Conservation (phyloP, 2,329 filamentous ascomycete species). For the Chalaropsis ovoidea region DNA sequence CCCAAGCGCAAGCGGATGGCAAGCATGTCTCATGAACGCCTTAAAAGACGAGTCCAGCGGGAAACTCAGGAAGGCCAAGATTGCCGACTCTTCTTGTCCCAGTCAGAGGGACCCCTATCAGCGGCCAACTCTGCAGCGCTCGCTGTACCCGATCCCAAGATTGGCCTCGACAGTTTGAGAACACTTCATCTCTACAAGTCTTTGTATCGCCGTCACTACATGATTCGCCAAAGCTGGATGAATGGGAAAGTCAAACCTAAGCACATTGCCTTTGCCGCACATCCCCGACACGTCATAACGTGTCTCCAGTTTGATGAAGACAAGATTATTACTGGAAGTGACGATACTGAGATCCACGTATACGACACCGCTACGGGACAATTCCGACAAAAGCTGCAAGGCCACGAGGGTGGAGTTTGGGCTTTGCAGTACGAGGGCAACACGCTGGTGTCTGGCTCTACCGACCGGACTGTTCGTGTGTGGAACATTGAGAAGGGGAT, state of each 20-base stretch:
- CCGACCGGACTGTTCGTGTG: constrained; percentile 93
- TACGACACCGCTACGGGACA: constrained; percentile 95
- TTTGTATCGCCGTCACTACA: constrained; percentile 82
- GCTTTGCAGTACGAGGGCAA: constrained; percentile 94
- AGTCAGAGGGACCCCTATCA: constrained; percentile 73
- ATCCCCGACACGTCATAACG: constrained; percentile 92
- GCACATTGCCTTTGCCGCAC: constrained; percentile 85
- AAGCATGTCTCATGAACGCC: constrained; percentile 36
- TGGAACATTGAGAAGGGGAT: constrained; percentile 94
- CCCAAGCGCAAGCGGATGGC: constrained; percentile 44
- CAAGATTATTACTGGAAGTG: constrained; percentile 94
- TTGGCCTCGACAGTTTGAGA: constrained; percentile 68
- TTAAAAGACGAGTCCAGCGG: constrained; percentile 42
- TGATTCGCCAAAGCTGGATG: constrained; percentile 90
- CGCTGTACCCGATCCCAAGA: constrained; percentile 69
- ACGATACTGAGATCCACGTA: constrained; percentile 94
- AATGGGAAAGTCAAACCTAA: constrained; percentile 71
- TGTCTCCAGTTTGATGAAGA: constrained; percentile 96
- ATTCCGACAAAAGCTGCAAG: constrained; percentile 70
- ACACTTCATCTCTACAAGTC: constrained; percentile 93
- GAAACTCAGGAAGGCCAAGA: constrained; percentile 29
- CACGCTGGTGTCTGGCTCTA: constrained; percentile 87
- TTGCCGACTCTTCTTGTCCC: not conserved
- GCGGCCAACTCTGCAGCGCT: constrained; percentile 75
- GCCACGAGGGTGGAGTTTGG: constrained; percentile 96